These are phyloP conservation scores for Radiomyces spectabilis DNA, from an alignment of 192 early-diverging fungal species.

Conservation along the genomic window DNA sequence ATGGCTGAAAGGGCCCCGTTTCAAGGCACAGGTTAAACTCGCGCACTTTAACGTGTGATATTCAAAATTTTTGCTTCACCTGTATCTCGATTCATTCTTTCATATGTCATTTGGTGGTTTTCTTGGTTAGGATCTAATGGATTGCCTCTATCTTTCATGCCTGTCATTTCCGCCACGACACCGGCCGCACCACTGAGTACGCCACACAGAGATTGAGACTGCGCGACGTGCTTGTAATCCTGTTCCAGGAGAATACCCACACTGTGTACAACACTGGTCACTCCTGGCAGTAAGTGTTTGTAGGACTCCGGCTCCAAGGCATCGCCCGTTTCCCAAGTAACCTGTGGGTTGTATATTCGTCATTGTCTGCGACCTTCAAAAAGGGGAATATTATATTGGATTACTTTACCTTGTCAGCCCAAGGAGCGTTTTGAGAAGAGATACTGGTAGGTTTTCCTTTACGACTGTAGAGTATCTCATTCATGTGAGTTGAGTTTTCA, in stretches of 20 bases:
- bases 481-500: neutral
- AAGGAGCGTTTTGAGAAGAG: constrained; percentile 3
- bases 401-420: constrained; percentile 23
- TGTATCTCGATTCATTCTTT: constrained; percentile 63
- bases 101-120: constrained; percentile 39
- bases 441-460: constrained; percentile 16
- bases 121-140: constrained; percentile 35
- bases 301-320: constrained; percentile 55
- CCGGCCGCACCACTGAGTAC: constrained; percentile 19
- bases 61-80: constrained; percentile 31
- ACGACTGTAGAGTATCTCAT: too few species aligned
- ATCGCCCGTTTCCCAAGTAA: constrained; percentile 57
- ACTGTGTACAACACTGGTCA: constrained; percentile 62
- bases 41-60: too few species aligned
- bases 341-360: constrained; percentile 8
- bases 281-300: constrained; percentile 39
- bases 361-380: neutral
- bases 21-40: too few species aligned
- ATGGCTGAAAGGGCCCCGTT: too few species aligned
- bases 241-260: constrained; percentile 66
- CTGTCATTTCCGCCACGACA: constrained; percentile 8
- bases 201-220: constrained; percentile 24
- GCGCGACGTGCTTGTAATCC: constrained; percentile 52
- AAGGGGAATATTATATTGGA: neutral
- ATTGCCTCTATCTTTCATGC: constrained; percentile 32